phyloP scores from a whole-genome alignment of 2,329 filamentous ascomycete genomes.

The Clonostachys chloroleuca region DNA sequence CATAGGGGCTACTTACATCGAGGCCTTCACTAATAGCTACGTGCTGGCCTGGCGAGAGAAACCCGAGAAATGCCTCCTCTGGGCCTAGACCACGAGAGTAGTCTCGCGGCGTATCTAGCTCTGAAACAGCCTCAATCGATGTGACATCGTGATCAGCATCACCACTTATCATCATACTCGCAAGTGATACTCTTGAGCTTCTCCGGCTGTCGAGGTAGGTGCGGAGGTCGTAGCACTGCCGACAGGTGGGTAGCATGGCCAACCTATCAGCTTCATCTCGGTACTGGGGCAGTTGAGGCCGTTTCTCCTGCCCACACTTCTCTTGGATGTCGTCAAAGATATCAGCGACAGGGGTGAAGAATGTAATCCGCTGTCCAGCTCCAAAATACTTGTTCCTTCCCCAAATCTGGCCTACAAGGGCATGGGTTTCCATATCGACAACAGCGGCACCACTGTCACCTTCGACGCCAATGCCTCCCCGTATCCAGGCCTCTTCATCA shows the following conservation, averaged over 20 bases:
- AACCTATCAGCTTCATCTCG: constrained; percentile 33
- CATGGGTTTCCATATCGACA: constrained; percentile 30
- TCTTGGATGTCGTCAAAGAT: constrained; percentile 41
- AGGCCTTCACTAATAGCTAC: constrained; percentile 62
- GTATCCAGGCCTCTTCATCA: constrained; percentile 36
- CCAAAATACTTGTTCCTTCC: constrained; percentile 37
- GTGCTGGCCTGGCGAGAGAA: constrained; percentile 67
- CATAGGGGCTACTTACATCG: constrained; percentile 61
- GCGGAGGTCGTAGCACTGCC: constrained; percentile 32
- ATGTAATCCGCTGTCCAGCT: constrained; percentile 30
- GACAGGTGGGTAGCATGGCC: constrained; percentile 31
- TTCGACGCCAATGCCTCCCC: constrained; percentile 36
- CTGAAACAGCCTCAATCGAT: constrained; percentile 30
- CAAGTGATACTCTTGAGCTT: constrained; percentile 32
- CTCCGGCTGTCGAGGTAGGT: constrained; percentile 34
- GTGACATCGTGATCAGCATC: constrained; percentile 31
- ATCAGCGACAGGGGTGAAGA: constrained; percentile 37
- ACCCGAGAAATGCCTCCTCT: too few relatives aligned
- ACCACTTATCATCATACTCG: constrained; percentile 30
- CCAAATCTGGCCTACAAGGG: constrained; percentile 36
- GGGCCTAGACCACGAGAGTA: background rate
- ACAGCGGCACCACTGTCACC: constrained; percentile 39
- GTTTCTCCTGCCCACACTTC: constrained; percentile 28
- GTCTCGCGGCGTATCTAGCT: constrained; percentile 35
- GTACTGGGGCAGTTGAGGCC: constrained; percentile 32